Percentiles rank a stretch among this genome's conserved stretches.
phyloP scores from a whole-genome alignment of 129 eudicot genomes.

The Saussurea involucrata region DNA sequence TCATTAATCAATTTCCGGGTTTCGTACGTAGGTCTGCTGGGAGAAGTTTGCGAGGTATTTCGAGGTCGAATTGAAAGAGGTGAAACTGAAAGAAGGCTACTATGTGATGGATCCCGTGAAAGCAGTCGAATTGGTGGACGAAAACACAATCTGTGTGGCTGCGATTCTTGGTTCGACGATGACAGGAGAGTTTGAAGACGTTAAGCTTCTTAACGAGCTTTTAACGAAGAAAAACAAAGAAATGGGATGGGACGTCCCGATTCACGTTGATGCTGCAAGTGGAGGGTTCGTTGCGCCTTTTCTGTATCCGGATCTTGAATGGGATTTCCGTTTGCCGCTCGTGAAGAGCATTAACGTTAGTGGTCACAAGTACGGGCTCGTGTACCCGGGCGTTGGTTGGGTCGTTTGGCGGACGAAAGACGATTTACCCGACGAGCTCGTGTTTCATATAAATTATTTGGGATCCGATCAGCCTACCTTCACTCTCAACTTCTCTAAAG shows the following conservation, averaged over 20 bases:
- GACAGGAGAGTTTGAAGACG: slow-evolving; percentile 86
- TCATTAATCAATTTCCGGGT: neutral
- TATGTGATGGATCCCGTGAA: slow-evolving; percentile 69
- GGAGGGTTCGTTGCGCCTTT: slow-evolving; percentile 89
- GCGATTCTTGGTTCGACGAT: slow-evolving; percentile 73
- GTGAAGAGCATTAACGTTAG: slow-evolving; percentile 87
- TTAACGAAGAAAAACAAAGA: slow-evolving; percentile 48
- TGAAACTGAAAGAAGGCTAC: slow-evolving; percentile 57
- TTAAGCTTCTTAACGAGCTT: slow-evolving; percentile 66
- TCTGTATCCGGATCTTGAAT: slow-evolving; percentile 60
- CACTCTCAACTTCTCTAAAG: slow-evolving; percentile 80
- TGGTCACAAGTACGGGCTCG: slow-evolving; percentile 89
- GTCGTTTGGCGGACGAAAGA: slow-evolving; percentile 76
- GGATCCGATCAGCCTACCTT: slow-evolving; percentile 89
- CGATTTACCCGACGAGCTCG: slow-evolving; percentile 73
- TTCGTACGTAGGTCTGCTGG: slow-evolving; percentile 63
- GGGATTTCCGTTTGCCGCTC: slow-evolving; percentile 78
- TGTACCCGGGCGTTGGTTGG: slow-evolving; percentile 83
- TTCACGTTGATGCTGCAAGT: slow-evolving; percentile 92
- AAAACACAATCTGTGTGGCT: slow-evolving; percentile 78
- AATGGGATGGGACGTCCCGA: slow-evolving; percentile 75
- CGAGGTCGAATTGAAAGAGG: slow-evolving; percentile 77
- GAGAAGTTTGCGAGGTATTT: slow-evolving; percentile 77
- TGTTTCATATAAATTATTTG: slow-evolving; percentile 74
- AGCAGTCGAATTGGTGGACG: slow-evolving; percentile 84